Conservation (phyloP, 768 basidiomycete species). For the Leccinum rimulosum region DNA sequence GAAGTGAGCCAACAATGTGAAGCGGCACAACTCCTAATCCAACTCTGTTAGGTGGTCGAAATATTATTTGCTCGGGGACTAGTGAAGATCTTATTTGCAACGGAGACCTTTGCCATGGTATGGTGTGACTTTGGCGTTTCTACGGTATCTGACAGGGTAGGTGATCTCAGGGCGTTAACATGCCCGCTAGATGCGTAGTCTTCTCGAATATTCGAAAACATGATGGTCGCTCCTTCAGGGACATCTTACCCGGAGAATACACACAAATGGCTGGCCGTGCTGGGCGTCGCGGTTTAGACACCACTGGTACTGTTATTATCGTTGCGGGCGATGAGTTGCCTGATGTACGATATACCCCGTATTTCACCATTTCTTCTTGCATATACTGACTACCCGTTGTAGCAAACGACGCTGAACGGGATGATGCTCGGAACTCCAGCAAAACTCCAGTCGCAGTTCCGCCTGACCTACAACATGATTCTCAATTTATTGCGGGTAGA, state of each 20-base stretch:
- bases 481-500: constrained; percentile 94
- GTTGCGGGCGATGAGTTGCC: constrained; percentile 81
- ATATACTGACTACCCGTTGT: neutral
- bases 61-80: constrained; percentile 93
- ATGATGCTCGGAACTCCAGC: constrained; percentile 97
- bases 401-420: constrained; percentile 72
- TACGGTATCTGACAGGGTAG: constrained; percentile 10
- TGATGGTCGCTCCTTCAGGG: constrained; percentile 89
- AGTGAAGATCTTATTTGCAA: constrained; percentile 96
- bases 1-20: constrained; percentile 54
- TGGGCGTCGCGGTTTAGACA: constrained; percentile 91
- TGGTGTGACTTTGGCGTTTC: constrained; percentile 10
- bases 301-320: constrained; percentile 94
- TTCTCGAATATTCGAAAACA: constrained; percentile 95
- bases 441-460: constrained; percentile 92
- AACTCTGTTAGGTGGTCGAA: constrained; percentile 74
- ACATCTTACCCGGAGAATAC: constrained; percentile 88
- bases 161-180: constrained; percentile 84
- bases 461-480: constrained; percentile 99
- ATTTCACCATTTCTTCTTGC: neutral
- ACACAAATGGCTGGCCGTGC: constrained; percentile 99
- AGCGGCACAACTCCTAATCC: constrained; percentile 1
- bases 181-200: constrained; percentile 97
- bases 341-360: constrained; percentile 53
- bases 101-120: constrained; percentile 99